Percentiles rank a stretch among this genome's conserved stretches.
These are phyloP conservation scores for Juglanconis sp. DNA, from an alignment of 2,329 filamentous ascomycete genomes.

Conservation along the genomic window DNA sequence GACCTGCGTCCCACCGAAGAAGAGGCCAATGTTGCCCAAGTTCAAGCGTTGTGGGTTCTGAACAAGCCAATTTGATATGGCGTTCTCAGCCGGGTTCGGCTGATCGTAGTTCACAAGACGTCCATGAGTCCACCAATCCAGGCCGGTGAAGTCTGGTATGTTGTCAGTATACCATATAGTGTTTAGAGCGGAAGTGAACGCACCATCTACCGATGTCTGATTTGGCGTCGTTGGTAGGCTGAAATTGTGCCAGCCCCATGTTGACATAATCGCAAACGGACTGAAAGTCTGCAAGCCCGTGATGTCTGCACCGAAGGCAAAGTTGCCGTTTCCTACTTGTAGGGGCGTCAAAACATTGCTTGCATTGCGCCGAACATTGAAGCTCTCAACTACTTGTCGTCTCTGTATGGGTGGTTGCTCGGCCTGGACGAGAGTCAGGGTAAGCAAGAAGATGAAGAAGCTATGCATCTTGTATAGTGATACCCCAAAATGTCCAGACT, in stretches of 20 bases:
- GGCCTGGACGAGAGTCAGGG: slow-evolving; percentile 18
- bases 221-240: slow-evolving; percentile 38
- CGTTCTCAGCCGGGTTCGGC: slow-evolving; percentile 37
- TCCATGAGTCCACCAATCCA: slow-evolving; percentile 42
- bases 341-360: slow-evolving; percentile 50
- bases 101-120: slow-evolving; percentile 40
- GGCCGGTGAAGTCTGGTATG: slow-evolving; percentile 34
- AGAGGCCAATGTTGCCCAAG: slow-evolving; percentile 44
- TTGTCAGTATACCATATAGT: slow-evolving; percentile 10
- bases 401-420: slow-evolving; percentile 26
- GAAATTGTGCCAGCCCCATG: slow-evolving; percentile 50
- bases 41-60: slow-evolving; percentile 52
- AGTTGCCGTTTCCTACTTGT: slow-evolving; percentile 48
- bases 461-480: not conserved
- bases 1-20: slow-evolving; percentile 37
- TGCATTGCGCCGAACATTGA: slow-evolving; percentile 46
- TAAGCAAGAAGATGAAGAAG: slow-evolving; percentile 4
- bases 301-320: slow-evolving; percentile 45
- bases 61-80: slow-evolving; percentile 41
- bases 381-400: slow-evolving; percentile 33
- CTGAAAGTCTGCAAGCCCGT: slow-evolving; percentile 46
- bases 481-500: not conserved
- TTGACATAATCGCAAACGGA: slow-evolving; percentile 44
- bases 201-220: slow-evolving; percentile 34
- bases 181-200: not conserved